Evolutionary conservation across 2,329 filamentous ascomycete genomes (phyloP).

Genomic region (Verticillium alfalfae): DNA sequence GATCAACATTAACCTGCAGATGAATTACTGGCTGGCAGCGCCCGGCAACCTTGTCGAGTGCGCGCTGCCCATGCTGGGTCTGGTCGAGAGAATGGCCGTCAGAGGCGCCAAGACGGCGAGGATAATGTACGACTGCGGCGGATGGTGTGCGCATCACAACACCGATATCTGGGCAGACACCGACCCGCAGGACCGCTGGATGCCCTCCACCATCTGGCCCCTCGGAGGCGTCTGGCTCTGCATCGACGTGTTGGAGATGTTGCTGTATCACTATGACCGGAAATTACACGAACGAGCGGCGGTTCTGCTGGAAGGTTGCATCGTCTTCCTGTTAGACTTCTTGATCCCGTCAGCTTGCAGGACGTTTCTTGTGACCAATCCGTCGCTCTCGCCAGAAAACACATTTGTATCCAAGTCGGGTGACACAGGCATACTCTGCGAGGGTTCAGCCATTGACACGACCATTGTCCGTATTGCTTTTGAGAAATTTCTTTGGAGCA

Average conservation of each 20-base stretch:
- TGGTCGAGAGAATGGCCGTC: slow-evolving; percentile 28
- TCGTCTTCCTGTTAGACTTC: slow-evolving; percentile 23
- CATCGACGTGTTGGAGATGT: slow-evolving; percentile 29
- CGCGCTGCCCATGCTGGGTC: slow-evolving; percentile 3
- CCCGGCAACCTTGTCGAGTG: slow-evolving; percentile 8
- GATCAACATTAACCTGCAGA: slow-evolving; percentile 36
- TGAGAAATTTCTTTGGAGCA: slow-evolving; percentile 17
- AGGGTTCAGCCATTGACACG: slow-evolving; percentile 41
- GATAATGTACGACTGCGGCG: slow-evolving; percentile 23
- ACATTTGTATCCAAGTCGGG: slow-evolving; percentile 18
- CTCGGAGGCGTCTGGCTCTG: slow-evolving; percentile 33
- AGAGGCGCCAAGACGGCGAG: slow-evolving; percentile 23
- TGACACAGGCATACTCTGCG: slow-evolving; percentile 29
- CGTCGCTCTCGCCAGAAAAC: slow-evolving; percentile 20
- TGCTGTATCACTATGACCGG: slow-evolving; percentile 26
- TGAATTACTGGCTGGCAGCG: slow-evolving; percentile 33
- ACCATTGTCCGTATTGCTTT: slow-evolving; percentile 13
- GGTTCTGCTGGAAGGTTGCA: slow-evolving; percentile 19
- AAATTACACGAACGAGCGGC: slow-evolving; percentile 16
- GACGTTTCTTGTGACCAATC: slow-evolving; percentile 16
- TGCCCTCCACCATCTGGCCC: slow-evolving; percentile 28
- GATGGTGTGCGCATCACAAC: slow-evolving; percentile 29
- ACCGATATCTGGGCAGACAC: slow-evolving; percentile 30
- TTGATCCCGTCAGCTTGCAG: slow-evolving; percentile 16
- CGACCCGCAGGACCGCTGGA: slow-evolving; percentile 24